Evolutionary conservation across 1,139 yeast species (phyloP), one percentile per base, ranked within the genome.

Genomic region (Lodderomyces jiufengensis): DNA sequence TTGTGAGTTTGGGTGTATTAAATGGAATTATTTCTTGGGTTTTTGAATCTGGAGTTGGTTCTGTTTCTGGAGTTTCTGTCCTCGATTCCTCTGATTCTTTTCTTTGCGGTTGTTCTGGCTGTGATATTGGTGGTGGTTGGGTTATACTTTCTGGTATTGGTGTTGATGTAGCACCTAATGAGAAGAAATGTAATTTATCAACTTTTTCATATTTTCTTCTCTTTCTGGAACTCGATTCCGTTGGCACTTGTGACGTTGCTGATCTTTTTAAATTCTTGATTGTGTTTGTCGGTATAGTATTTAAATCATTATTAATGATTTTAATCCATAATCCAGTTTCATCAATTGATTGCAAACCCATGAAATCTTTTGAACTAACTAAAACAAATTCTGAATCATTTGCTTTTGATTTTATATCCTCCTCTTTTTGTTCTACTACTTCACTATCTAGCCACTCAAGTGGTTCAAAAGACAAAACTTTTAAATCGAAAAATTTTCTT

Each of bases 171-270:
- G 48, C 34, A n/a, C 38, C 40, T 34, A 62, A 54, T 37, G 62
- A 61, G 37, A 65, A 62, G 38, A 64, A 64, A 38, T 63, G 65
- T 30, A 62, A 49, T 18, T 55, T 58, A 35, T 54, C 58, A 2
- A 61, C 64, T 34, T 55, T 55, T 37, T 61, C 62, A 33, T 61
- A 55, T 34, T 54, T 60, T 27, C 61, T 48, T 46, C 70, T 49
- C 39, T 62, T 62, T 29, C 66, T 45, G 7, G 37, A 27, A 18
- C 38, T 15, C 16, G 34, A 37, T 20, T 34, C 24, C 26, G 32
- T 27, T 25, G 38, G 20, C 5, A 18, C 7, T 18, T 18, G 45
- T 2, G 47, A 9, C 5, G 37, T 13, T 9, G 27, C 24, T 27
- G 41, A 34, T 20, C 45, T 29, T 21, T 41, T 41, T 29, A 34